Percentiles rank a stretch among this genome's conserved stretches.
Evolutionary conservation across 768 basidiomycete genomes (phyloP).

Genomic region (Lentinus brumalis): DNA sequence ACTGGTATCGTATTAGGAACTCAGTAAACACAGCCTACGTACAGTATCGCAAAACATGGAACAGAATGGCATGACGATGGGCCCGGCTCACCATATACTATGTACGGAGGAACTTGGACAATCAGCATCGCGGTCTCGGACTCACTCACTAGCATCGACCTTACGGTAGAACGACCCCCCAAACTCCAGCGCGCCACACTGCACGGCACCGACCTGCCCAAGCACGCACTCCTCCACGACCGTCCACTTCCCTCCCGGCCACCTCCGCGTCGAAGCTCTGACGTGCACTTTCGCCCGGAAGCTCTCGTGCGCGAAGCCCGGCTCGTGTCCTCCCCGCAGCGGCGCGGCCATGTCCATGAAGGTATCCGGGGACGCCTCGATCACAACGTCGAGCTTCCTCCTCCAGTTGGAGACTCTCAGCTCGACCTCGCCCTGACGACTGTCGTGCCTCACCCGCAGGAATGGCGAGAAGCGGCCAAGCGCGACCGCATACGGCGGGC

Average conservation of each 20-base stretch:
- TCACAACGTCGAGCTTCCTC: slow-evolving; percentile 17
- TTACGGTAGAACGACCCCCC: slow-evolving; percentile 17
- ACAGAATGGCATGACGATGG: no score
- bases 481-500: slow-evolving; percentile 25
- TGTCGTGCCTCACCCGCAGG: slow-evolving; percentile 22
- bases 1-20: no score
- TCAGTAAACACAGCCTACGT: no score
- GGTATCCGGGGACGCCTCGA: slow-evolving; percentile 20
- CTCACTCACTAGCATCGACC: background rate
- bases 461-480: slow-evolving; percentile 20
- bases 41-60: no score
- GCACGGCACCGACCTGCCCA: slow-evolving; percentile 7
- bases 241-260: slow-evolving; percentile 26
- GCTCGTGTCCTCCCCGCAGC: slow-evolving; percentile 25
- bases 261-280: slow-evolving; percentile 15
- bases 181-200: slow-evolving; percentile 26
- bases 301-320: slow-evolving; percentile 27
- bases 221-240: slow-evolving; percentile 23
- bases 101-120: no score
- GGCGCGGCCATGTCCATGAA: slow-evolving; percentile 27
- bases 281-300: slow-evolving; percentile 20
- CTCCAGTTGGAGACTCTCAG: slow-evolving; percentile 19
- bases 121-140: no score
- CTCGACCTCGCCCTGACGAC: slow-evolving; percentile 14
- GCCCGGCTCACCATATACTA: no score